Base-by-base conservation (phyloP, 2,329 filamentous ascomycete genomes). In the Fusarium pseudonygamai region DNA sequence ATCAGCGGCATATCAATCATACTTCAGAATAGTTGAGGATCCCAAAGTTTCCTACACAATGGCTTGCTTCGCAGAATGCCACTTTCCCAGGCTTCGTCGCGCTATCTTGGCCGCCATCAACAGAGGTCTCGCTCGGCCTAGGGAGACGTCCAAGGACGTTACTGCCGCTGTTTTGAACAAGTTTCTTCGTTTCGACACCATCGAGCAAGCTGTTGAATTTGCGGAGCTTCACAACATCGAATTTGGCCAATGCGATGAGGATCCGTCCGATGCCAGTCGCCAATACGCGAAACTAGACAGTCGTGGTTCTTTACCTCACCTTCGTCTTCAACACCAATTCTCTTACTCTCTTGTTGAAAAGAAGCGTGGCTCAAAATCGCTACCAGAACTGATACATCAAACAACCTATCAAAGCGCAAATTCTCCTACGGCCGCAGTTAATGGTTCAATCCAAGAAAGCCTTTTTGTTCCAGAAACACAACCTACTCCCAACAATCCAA, bases 31-130 rank as follows among this genome's bases (percentile, higher is more conserved):
- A 53, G 83, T 92, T 34, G 84, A 88, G 72, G 85, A 87, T 45
- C 82, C 84, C 0, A 81, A 83, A 22, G 87, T 91, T 6, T 92
- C 91, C 1, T 93, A 92, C 77, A 91, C 89, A 3, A 91, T 92
- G 89, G 91, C 90, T 20, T 92, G 91, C 74, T 88, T 93, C 67
- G 90, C 90, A 12, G 90, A 92, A 76, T 88, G 90, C n/a, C 89
- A 91, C 76, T 92, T 93, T 65, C 87, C 88, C 45, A 84, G 86
- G 40, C 82, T 92, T 37, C 89, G 91, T 45, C 88, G 89, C 60
- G 85, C 86, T 18, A 87, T 91, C 22, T 78, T 92, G 24, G 85
- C 85, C 60, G 86, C 87, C 22, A 81, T 92, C 28, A 85, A 87
- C 57, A 85, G 83, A 61, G 85, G 87, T 3, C 89, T 91, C 69